Percentiles rank a stretch among this genome's conserved stretches.
Conservation (phyloP, 148 eudicot genomes). For the Vaccinium myrtillus region DNA sequence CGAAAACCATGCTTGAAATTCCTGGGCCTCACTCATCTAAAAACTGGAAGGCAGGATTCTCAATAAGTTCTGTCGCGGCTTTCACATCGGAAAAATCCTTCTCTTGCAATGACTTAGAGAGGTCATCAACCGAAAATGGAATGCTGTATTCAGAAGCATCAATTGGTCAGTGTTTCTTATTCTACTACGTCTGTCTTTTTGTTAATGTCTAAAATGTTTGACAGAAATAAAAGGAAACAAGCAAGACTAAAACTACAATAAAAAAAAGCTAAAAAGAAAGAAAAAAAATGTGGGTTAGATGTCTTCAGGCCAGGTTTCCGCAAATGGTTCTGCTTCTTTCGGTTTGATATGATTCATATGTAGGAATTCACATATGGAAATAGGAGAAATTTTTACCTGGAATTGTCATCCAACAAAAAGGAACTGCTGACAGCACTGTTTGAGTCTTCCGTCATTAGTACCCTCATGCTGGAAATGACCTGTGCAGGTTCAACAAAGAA, state of each 20-base stretch:
- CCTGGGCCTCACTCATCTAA: conserved; percentile 64
- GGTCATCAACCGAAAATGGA: conserved; percentile 90
- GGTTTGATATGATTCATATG: background rate
- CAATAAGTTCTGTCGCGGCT: conserved; percentile 71
- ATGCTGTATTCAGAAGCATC: conserved; percentile 52
- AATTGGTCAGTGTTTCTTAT: background rate
- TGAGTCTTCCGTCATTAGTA: conserved; percentile 93
- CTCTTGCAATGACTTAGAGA: conserved; percentile 63
- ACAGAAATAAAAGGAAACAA: background rate
- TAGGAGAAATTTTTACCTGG: conserved; percentile 51
- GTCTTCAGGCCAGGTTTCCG: background rate
- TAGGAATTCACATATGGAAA: no score
- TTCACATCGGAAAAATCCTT: conserved; percentile 81
- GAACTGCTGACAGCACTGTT: conserved; percentile 74
- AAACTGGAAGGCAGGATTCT: conserved; percentile 91
- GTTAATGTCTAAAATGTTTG: background rate
- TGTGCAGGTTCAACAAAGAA: conserved; percentile 25
- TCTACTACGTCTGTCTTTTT: background rate
- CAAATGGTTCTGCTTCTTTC: background rate
- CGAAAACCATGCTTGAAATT: conserved; percentile 19
- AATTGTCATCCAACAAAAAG: conserved; percentile 48
- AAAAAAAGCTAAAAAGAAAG: background rate
- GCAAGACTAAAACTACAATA: background rate
- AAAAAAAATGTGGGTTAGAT: background rate
- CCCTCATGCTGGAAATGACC: conserved; percentile 96